Base-by-base conservation (phyloP, 2,329 filamentous ascomycete species). In the Penicillium sp. region DNA sequence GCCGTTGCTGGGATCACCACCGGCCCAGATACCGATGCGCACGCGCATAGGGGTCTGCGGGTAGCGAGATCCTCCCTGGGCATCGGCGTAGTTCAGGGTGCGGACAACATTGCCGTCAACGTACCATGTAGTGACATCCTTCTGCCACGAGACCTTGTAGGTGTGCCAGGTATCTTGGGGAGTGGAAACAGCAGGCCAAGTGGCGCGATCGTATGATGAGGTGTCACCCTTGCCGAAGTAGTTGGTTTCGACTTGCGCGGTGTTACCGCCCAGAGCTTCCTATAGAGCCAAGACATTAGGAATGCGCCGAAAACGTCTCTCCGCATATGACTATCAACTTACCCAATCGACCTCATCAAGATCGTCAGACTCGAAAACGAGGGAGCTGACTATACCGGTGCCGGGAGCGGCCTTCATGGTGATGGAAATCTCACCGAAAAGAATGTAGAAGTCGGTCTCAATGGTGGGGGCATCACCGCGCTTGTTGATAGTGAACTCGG, bases 291-390 rank as follows among this genome's bases (percentile, higher is more conserved):
- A 46, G 24, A 23, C 28, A 54, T 61, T 56, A 64, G 62, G 24
- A 92, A 84, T 71, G 91, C 18, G 77, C 46, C 82, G 80, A 52
- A n/a, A 49, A 25, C 29, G 28, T 49, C 18, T 39, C 10, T 40
- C 1, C n/a, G 20, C 88, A 42, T 29, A 42, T 29, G 10, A 23
- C 7, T 12, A 25, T 28, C 95, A 78, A 87, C 89, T 91, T 75
- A 97, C 93, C 77, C 93, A 88, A 71, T 98, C 93, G 65, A 98
- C 92, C 75, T 98, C 93, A 72, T 98, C 93, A 32, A 95, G 81
- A 64, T 82, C 82, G 70, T 97, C 91, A n/a, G 91, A 96, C 72
- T 95, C 84, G 54, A 98, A 76, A 12, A 98, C 90, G 31, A 95
- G 79, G 28, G 88, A 92, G 71, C 89, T 95, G 59, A 98, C 91